Evolutionary conservation across 495 filamentous ascomycete genomes (phyloP), one percentile per base, ranked within the genome.

Genomic region (Ramalina intermedia): DNA sequence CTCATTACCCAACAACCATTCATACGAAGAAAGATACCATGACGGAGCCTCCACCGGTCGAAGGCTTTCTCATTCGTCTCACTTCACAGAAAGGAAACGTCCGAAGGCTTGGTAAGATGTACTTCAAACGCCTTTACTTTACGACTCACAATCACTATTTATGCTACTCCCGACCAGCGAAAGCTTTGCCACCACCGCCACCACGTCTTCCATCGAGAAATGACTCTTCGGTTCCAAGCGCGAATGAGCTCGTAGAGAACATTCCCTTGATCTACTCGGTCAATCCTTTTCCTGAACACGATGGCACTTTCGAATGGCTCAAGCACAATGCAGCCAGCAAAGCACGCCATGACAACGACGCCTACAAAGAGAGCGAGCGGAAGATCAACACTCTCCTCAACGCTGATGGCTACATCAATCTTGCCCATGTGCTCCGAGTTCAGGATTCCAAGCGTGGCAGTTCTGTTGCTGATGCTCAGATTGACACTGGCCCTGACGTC

Each of bases 101-200:
- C 20, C 72, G 79, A 55, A 66, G 72, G 37, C 59, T 79, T 53
- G 80, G 80, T 29, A 77, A 69, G 55, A 76, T 82, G 63, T 82
- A 83, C 51, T 81, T 70, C 61, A 87, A 85, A 54, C 70, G 79
- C 17, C 61, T 85, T 6, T 87, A 85, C 55, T 87, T 82, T 54
- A 76, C 75, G 41, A 77, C 75, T 2, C 79, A 85, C 49, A 76
- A 86, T 54, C 77, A 80, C 47, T 82, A 71, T 46, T 61, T 87
- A 18, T 70, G 80, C 37, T 87, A 84, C 63, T 77, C 73, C 55
- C 70, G 70, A 48, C 82, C 82, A 18, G 69, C 77, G n/a, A 77
- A 74, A 44, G 78, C 79, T 3, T 54, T 67, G 1, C 82, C 82
- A 21, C 82, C 82, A 9, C 67, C 78, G 14, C 82, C 81, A n/a